Conservation (phyloP, 139 green algal species). For the Marvania coccoides region DNA sequence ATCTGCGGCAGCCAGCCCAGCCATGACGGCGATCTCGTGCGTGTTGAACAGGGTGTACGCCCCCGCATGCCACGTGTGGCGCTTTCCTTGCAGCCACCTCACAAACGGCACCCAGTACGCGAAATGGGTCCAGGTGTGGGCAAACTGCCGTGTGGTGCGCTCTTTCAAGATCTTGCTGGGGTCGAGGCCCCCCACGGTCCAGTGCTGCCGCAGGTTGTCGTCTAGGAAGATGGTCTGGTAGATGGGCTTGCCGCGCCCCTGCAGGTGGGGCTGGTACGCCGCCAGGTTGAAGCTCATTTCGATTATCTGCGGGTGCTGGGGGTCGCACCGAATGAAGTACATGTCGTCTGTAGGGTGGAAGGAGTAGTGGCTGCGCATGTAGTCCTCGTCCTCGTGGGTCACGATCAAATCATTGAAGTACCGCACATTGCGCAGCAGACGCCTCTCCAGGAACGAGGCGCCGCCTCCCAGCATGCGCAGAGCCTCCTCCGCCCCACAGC, state of each 20-base stretch:
- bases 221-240: slow-evolving; percentile 70
- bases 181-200: slow-evolving; percentile 44
- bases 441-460: slow-evolving; percentile 39
- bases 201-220: slow-evolving; percentile 19
- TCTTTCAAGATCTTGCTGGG: slow-evolving; percentile 31
- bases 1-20: slow-evolving; percentile 51
- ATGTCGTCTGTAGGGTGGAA: slow-evolving; percentile 45
- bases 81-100: slow-evolving; percentile 40
- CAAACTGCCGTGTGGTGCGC: slow-evolving; percentile 59
- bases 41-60: slow-evolving; percentile 61
- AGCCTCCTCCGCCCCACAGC: slow-evolving; percentile 49
- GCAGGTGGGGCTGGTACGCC: slow-evolving; percentile 58
- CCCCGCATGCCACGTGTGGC: slow-evolving; percentile 42
- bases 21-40: slow-evolving; percentile 59
- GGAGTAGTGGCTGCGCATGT: slow-evolving; percentile 58
- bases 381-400: slow-evolving; percentile 56
- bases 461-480: slow-evolving; percentile 22
- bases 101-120: slow-evolving; percentile 46
- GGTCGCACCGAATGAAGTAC: slow-evolving; percentile 67
- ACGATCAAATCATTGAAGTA: slow-evolving; percentile 66
- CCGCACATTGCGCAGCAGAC: slow-evolving; percentile 43
- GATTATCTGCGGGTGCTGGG: slow-evolving; percentile 35
- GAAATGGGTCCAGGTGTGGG: slow-evolving; percentile 63
- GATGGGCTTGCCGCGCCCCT: slow-evolving; percentile 20
- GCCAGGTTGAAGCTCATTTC: slow-evolving; percentile 71